Conservation (phyloP, 139 green algal genomes). For the Auxenochlorella protothecoides region DNA sequence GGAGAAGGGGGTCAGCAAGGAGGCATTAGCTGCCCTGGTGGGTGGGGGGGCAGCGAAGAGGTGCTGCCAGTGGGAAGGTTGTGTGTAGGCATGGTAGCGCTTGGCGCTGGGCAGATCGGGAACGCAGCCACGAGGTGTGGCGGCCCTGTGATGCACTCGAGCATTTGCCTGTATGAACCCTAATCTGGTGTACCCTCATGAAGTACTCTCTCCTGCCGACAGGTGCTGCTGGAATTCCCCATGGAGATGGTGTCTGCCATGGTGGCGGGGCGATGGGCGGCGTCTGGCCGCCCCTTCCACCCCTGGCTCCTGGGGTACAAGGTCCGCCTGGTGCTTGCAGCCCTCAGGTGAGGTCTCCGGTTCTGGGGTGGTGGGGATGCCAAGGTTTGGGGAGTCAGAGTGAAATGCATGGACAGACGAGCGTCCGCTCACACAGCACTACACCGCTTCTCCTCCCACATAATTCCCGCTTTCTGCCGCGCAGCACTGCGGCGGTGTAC, state of each 20-base stretch:
- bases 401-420: background rate
- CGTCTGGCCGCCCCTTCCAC: conserved; percentile 33
- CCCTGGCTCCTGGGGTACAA: conserved; percentile 63
- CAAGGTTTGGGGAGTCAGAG: background rate
- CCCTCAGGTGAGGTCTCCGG: conserved; percentile 3
- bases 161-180: too few species aligned
- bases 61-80: background rate
- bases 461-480: conserved; percentile 3
- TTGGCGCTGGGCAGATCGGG: too few species aligned
- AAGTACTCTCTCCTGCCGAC: background rate
- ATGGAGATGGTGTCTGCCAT: conserved; percentile 63
- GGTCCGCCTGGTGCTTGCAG: conserved; percentile 37
- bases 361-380: background rate
- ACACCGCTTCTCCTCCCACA: background rate
- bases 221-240: conserved; percentile 78
- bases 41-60: background rate
- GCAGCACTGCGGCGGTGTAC: conserved; percentile 22
- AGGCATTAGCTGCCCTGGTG: conserved; percentile 60
- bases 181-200: too few species aligned
- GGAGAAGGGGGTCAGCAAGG: conserved; percentile 78
- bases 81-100: background rate
- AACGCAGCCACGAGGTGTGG: too few species aligned
- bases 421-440: background rate
- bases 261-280: conserved; percentile 61
- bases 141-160: too few species aligned